phyloP scores from a whole-genome alignment of 805 yeast genomes.

The Zygosaccharomyces pseudorouxii region DNA sequence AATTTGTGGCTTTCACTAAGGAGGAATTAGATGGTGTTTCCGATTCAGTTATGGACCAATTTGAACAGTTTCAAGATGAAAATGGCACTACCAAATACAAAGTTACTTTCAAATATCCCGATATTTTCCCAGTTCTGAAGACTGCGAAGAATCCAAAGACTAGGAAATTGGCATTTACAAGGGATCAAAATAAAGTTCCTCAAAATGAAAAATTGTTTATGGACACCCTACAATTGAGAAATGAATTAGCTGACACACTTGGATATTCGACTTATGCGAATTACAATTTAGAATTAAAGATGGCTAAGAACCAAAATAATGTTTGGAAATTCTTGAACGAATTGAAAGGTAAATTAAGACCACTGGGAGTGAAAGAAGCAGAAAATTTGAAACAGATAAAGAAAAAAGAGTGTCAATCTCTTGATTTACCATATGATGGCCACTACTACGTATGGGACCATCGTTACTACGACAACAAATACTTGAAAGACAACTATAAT shows the following conservation, averaged over 20 bases:
- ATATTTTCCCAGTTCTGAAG: slow-evolving; percentile 69
- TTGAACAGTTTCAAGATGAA: slow-evolving; percentile 40
- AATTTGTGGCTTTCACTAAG: slow-evolving; percentile 51
- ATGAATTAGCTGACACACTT: slow-evolving; percentile 53
- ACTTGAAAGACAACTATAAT: slow-evolving; percentile 61
- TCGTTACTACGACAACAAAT: slow-evolving; percentile 57
- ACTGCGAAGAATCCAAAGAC: slow-evolving; percentile 61
- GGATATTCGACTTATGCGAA: slow-evolving; percentile 70
- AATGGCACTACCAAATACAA: slow-evolving; percentile 45
- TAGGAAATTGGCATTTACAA: slow-evolving; percentile 59
- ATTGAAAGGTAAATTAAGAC: slow-evolving; percentile 52
- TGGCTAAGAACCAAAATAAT: slow-evolving; percentile 66
- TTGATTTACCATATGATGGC: slow-evolving; percentile 41
- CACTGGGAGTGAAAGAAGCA: slow-evolving; percentile 55
- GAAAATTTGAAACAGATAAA: slow-evolving; percentile 48
- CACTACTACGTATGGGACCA: slow-evolving; percentile 68
- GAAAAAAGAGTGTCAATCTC: slow-evolving; percentile 44
- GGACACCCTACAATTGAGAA: slow-evolving; percentile 58
- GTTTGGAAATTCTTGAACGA: slow-evolving; percentile 62
- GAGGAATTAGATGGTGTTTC: slow-evolving; percentile 76
- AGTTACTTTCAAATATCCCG: slow-evolving; percentile 81
- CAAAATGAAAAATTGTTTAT: slow-evolving; percentile 58
- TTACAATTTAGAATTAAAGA: slow-evolving; percentile 66
- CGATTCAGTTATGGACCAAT: slow-evolving; percentile 52
- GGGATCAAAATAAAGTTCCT: slow-evolving; percentile 63